Evolutionary conservation across 2,329 filamentous ascomycete genomes (phyloP).

Genomic region (Lecanoromycetidae sp.): DNA sequence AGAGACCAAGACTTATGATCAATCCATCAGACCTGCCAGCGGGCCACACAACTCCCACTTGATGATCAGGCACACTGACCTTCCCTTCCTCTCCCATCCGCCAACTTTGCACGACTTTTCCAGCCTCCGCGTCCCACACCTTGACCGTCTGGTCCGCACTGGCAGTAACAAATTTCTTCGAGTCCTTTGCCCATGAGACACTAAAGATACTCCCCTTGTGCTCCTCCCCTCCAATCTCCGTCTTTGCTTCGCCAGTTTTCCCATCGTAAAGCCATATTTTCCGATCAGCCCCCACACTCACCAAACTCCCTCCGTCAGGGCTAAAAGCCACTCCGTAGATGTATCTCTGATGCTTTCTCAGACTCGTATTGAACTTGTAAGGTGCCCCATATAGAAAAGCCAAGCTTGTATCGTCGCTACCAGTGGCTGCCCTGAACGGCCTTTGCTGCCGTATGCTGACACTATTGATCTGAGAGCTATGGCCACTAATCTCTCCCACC

Average conservation of each 20-base stretch:
- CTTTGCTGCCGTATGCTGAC: constrained; percentile 82
- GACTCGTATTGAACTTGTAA: constrained; percentile 89
- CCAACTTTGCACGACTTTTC: constrained; percentile 71
- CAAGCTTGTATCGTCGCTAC: constrained; percentile 75
- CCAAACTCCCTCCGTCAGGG: constrained; percentile 68
- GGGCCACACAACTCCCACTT: constrained; percentile 89
- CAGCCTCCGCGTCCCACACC: constrained; percentile 79
- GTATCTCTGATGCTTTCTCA: constrained; percentile 73
- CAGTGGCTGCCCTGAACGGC: constrained; percentile 83
- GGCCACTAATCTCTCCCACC: constrained; percentile 85
- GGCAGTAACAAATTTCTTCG: constrained; percentile 74
- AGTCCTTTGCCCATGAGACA: constrained; percentile 80
- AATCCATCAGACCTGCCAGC: constrained; percentile 69
- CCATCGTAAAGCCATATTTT: constrained; percentile 92
- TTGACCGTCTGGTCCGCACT: constrained; percentile 92
- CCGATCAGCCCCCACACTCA: constrained; percentile 85
- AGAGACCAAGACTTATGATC: constrained; percentile 78
- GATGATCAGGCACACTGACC: constrained; percentile 67
- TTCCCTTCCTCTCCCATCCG: constrained; percentile 62
- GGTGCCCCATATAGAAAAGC: constrained; percentile 90
- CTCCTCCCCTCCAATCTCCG: constrained; percentile 56
- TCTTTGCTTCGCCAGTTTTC: constrained; percentile 76
- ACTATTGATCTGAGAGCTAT: constrained; percentile 80
- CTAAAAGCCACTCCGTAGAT: constrained; percentile 81
- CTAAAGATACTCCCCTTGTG: constrained; percentile 91